Evolutionary conservation across 495 filamentous ascomycete genomes (phyloP).

Genomic region (Emericellopsis terricola): DNA sequence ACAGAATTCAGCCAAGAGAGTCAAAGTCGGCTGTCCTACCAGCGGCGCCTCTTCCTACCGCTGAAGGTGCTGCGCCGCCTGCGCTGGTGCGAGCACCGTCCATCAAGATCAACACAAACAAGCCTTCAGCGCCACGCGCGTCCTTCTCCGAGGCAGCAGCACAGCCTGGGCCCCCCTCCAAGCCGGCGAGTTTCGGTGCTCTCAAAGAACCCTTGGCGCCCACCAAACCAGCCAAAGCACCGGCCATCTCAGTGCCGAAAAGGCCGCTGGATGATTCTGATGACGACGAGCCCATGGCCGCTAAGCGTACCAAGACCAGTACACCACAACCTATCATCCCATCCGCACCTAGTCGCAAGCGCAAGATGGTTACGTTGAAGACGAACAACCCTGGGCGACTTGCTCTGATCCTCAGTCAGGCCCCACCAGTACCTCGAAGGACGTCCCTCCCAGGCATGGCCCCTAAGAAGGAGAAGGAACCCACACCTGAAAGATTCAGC

Average conservation of each 20-base stretch:
- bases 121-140: constrained; percentile 3
- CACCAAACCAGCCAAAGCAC: too few species aligned
- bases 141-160: not conserved
- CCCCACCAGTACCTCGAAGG: not conserved
- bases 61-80: constrained; percentile 9
- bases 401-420: not conserved
- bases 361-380: constrained; percentile 1
- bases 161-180: not conserved
- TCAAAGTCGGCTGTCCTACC: too few species aligned
- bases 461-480: constrained; percentile 1
- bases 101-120: constrained; percentile 9
- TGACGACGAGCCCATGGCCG: too few species aligned
- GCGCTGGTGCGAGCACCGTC: constrained; percentile 5
- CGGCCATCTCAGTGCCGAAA: too few species aligned
- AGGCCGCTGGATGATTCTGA: too few species aligned
- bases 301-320: too few species aligned
- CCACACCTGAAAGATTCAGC: not conserved
- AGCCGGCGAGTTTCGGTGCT: too few species aligned
- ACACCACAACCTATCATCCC: too few species aligned
- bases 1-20: constrained; percentile 5
- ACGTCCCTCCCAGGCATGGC: not conserved
- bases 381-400: constrained; percentile 1
- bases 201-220: too few species aligned
- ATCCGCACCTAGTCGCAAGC: too few species aligned
- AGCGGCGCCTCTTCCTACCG: constrained; percentile 3